These are phyloP conservation scores for Capronia coronata DNA, from an alignment of 2,329 filamentous ascomycete species.

Conservation along the genomic window DNA sequence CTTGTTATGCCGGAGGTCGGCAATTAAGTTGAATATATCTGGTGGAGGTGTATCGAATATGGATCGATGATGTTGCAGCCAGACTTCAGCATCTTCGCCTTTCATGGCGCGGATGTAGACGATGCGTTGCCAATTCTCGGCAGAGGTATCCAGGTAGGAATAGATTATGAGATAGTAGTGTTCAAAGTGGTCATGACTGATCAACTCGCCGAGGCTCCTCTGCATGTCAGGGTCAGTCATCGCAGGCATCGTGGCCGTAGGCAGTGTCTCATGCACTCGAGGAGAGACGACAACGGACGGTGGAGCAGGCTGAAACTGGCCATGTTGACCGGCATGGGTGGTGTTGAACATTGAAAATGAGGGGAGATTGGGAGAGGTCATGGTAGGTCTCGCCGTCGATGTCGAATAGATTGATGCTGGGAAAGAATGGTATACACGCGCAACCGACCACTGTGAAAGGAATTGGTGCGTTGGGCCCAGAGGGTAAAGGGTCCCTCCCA, in stretches of 20 bases:
- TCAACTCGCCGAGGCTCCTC: background rate
- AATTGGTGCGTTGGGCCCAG: too few relatives aligned
- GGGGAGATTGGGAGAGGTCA: background rate
- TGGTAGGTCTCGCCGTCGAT: too few relatives aligned
- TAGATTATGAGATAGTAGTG: background rate
- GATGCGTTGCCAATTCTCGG: background rate
- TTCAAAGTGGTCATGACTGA: background rate
- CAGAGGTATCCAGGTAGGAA: background rate
- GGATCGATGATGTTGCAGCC: background rate
- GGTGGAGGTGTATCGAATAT: constrained; percentile 3
- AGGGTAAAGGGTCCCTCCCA: too few relatives aligned
- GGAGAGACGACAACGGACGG: background rate
- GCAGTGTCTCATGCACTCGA: background rate
- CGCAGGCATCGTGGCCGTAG: background rate
- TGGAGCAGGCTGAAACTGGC: background rate
- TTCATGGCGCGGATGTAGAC: background rate
- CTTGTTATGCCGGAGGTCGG: constrained; percentile 5
- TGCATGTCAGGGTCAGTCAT: background rate
- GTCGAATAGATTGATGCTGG: too few relatives aligned
- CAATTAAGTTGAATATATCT: constrained; percentile 5
- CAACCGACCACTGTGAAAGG: too few relatives aligned
- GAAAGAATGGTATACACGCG: too few relatives aligned
- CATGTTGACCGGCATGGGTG: background rate
- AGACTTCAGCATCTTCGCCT: background rate
- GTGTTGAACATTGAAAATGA: background rate